Evolutionary conservation across 2,329 filamentous ascomycete species (phyloP).

Genomic region (Paecilomyces variotii): DNA sequence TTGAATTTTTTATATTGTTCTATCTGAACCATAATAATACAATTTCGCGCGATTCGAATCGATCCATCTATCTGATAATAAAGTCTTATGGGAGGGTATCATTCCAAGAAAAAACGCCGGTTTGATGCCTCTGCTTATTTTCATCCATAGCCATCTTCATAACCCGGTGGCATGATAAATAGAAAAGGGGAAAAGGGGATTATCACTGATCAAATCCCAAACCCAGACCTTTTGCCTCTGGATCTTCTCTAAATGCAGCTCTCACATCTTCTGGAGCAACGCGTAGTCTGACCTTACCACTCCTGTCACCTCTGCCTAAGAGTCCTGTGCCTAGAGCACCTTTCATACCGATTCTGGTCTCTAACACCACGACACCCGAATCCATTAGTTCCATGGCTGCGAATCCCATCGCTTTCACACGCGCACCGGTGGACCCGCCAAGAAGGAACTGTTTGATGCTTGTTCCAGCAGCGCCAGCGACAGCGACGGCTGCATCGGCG

Average conservation of each 20-base stretch:
- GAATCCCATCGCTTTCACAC: constrained; percentile 55
- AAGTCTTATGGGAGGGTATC: background rate
- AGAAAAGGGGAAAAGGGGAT: background rate
- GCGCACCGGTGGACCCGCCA: constrained; percentile 29
- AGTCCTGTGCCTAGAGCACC: constrained; percentile 18
- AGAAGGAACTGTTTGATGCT: constrained; percentile 56
- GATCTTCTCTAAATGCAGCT: constrained; percentile 79
- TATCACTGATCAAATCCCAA: constrained; percentile 39
- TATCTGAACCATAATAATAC: background rate
- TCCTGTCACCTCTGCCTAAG: constrained; percentile 65
- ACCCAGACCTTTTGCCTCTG: constrained; percentile 73
- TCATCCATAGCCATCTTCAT: background rate
- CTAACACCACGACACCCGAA: constrained; percentile 78
- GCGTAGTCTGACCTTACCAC: constrained; percentile 76
- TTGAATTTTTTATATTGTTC: background rate
- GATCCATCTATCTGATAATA: background rate
- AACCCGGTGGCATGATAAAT: background rate
- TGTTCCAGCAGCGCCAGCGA: constrained; percentile 45
- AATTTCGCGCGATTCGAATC: background rate
- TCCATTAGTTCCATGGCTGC: constrained; percentile 79
- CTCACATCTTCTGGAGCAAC: constrained; percentile 88
- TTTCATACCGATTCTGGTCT: constrained; percentile 36
- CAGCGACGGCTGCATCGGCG: constrained; percentile 35
- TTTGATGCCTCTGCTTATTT: background rate
- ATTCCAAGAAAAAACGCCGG: background rate